Evolutionary conservation across 78 protist species (phyloP).

Genomic region (Bigelowiella natans): DNA sequence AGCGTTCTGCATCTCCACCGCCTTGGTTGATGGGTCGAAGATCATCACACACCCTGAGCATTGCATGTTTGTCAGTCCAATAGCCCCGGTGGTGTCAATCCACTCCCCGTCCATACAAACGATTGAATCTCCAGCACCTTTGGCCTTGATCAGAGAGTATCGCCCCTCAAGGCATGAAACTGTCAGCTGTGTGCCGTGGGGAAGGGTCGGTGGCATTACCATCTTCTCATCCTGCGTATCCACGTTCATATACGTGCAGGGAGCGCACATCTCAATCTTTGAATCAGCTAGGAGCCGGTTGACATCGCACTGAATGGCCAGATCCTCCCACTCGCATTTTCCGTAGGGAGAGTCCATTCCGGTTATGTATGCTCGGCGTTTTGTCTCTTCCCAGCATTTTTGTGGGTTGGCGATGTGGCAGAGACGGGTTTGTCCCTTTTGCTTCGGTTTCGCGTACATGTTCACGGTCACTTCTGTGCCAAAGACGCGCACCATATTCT

Average conservation of each 20-base stretch:
- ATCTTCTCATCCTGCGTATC: not conserved
- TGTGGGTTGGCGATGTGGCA: not conserved
- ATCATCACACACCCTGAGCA: not conserved
- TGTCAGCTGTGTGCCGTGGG: not conserved
- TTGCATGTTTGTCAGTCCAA: not conserved
- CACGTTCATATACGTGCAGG: not conserved
- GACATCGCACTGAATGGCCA: not conserved
- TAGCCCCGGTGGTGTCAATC: not conserved
- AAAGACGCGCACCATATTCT: not conserved
- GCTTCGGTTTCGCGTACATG: not conserved
- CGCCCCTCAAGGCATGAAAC: not conserved
- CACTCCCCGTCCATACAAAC: not conserved
- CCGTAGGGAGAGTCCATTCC: not conserved
- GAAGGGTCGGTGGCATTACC: not conserved
- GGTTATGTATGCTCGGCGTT: not conserved
- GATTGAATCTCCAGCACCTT: not conserved
- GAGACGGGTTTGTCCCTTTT: not conserved
- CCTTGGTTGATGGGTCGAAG: not conserved
- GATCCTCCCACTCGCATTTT: not conserved
- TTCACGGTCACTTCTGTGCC: not conserved
- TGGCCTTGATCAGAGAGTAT: not conserved
- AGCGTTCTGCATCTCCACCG: not conserved
- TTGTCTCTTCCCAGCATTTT: not conserved
- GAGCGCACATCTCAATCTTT: not conserved
- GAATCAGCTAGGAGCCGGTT: not conserved